Evolutionary conservation across 768 basidiomycete species (phyloP), one percentile per base, ranked within the genome.

Genomic region (Leccinum truebloodii): DNA sequence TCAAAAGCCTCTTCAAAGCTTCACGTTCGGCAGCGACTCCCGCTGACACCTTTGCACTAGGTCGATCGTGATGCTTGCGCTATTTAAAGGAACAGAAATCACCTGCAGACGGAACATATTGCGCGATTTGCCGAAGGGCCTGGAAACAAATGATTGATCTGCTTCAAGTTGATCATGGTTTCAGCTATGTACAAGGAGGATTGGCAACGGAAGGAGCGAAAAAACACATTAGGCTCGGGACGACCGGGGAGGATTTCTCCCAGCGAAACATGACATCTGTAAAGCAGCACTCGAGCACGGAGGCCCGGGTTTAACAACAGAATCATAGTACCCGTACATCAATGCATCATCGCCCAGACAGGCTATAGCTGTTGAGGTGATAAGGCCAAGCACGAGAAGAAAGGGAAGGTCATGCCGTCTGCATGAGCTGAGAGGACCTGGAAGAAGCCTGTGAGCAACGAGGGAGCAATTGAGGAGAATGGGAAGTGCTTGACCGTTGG

Each of bases 211-310:
- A 34, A 34, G 32, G 32, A 12, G 32, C 12, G 4, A 34, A 34
- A 34, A 9, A 32, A 34, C 10, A 34, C 4, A 12, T 34, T 12
- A 34, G 10, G 32, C 4, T 34, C 32, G 12, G 32, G 32, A 34
- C 10, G 69, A 90, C 92, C 54, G 89, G 88, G 49, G 89, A 87
- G 53, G 82, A 77, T 64, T 83, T 77, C 75, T 94, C 92, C 62
- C 93, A 72, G 62, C 83, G 78, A 59, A 82, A 75, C 26, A 94
- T 81, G 62, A 86, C 86, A 60, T 91, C 88, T 63, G 85, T 80
- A 58, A 81, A 81, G 74, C 90, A 92, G 66, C 82, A 82, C 68
- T 88, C 85, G 60, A 94, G 78, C 49, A 94, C 85, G 49, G 30
- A 30, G 30, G 30, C 30, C 30, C 30, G 30, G 91, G 92, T 69